Conservation (phyloP, 805 yeast genomes). For the Ogataea sp. region DNA sequence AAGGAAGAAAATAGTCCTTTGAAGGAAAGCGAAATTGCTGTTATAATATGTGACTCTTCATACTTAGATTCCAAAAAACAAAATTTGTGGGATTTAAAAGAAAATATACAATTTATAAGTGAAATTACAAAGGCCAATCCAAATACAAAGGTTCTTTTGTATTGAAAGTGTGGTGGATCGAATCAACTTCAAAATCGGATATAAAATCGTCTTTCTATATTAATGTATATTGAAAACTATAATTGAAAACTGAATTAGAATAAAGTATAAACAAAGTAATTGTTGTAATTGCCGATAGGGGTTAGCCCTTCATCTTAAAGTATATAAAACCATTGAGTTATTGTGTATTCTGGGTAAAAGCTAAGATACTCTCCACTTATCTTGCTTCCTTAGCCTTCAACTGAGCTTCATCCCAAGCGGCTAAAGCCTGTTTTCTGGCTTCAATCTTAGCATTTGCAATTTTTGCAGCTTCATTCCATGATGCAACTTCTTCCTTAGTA, state of each 20-base stretch:
- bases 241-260: too few relatives aligned
- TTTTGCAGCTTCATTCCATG: slow-evolving; percentile 42
- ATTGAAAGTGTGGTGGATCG: too few relatives aligned
- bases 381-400: too few relatives aligned
- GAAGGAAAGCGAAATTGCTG: slow-evolving; percentile 35
- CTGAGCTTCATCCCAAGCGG: neutral
- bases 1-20: slow-evolving; percentile 34
- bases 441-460: slow-evolving; percentile 1
- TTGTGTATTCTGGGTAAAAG: too few relatives aligned
- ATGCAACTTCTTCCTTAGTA: slow-evolving; percentile 29
- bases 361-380: too few relatives aligned
- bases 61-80: slow-evolving; percentile 55
- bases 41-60: slow-evolving; percentile 52
- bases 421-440: neutral
- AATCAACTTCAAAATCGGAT: too few relatives aligned
- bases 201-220: too few relatives aligned
- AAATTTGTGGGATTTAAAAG: slow-evolving; percentile 51
- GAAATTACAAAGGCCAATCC: slow-evolving; percentile 24
- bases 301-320: too few relatives aligned
- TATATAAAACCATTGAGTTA: too few relatives aligned
- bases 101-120: slow-evolving; percentile 33
- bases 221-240: too few relatives aligned
- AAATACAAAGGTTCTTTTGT: slow-evolving; percentile 25
- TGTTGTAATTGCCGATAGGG: too few relatives aligned
- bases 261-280: too few relatives aligned